Evolutionary conservation across 495 filamentous ascomycete species (phyloP).

Genomic region (Hypoxylon lienhwacheense): DNA sequence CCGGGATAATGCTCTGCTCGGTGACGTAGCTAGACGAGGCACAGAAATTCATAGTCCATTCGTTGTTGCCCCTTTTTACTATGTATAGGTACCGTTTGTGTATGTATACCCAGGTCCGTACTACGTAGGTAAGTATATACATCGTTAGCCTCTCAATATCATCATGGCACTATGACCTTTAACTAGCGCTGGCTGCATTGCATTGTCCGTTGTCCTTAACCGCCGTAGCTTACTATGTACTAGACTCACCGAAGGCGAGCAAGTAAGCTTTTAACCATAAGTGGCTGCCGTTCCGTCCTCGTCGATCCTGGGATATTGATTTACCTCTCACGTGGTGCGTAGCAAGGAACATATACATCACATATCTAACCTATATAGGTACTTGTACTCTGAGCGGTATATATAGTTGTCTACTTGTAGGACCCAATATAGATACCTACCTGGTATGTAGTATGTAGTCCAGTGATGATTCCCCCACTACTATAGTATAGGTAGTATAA

Average conservation of each 20-base stretch:
- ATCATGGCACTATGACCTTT: slow-evolving; percentile 10
- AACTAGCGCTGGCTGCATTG: background rate
- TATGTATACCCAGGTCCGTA: background rate
- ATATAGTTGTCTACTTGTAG: too few species aligned
- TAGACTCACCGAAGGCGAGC: background rate
- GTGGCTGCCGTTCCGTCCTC: background rate
- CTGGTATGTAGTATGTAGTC: background rate
- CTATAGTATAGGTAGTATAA: too few species aligned
- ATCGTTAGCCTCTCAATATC: background rate
- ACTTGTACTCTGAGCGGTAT: too few species aligned
- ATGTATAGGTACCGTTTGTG: too few species aligned
- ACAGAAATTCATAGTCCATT: background rate
- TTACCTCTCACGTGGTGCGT: slow-evolving; percentile 5
- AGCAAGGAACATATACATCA: too few species aligned
- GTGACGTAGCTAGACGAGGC: slow-evolving; percentile 1
- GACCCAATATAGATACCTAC: too few species aligned
- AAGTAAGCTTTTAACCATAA: slow-evolving; percentile 6
- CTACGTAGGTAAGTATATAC: slow-evolving; percentile 2
- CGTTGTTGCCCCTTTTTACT: too few species aligned
- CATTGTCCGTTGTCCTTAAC: too few species aligned
- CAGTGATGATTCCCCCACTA: too few species aligned
- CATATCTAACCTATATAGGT: too few species aligned
- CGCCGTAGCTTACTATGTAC: too few species aligned
- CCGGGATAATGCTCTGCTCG: background rate
- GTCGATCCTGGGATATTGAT: slow-evolving; percentile 1